Percentiles rank a stretch among this genome's conserved stretches.
Conservation (phyloP, 768 basidiomycete genomes). For the Russula virescens region DNA sequence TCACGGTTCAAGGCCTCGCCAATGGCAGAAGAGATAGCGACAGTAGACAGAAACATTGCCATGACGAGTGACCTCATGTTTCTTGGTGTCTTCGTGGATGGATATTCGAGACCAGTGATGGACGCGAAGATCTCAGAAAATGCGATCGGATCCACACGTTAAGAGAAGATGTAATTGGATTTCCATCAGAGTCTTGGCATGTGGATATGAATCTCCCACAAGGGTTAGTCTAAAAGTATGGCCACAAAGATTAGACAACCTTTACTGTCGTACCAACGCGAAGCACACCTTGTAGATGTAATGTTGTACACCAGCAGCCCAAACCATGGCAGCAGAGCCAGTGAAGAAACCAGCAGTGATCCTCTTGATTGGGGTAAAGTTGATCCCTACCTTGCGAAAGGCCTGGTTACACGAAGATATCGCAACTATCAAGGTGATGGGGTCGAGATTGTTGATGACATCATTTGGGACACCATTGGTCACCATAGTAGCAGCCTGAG, state of each 20-base stretch:
- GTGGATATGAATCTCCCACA: slow-evolving; percentile 47
- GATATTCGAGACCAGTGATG: slow-evolving; percentile 81
- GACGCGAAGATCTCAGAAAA: slow-evolving; percentile 71
- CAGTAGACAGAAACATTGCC: slow-evolving; percentile 41
- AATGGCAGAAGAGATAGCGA: slow-evolving; percentile 54
- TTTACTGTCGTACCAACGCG: neutral
- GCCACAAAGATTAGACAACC: neutral
- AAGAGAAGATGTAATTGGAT: slow-evolving; percentile 57
- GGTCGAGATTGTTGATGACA: slow-evolving; percentile 72
- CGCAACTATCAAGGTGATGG: slow-evolving; percentile 70
- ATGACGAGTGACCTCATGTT: slow-evolving; percentile 87
- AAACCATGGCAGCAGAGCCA: slow-evolving; percentile 36
- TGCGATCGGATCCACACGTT: slow-evolving; percentile 78
- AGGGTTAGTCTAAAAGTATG: slow-evolving; percentile 35
- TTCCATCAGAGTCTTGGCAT: slow-evolving; percentile 42
- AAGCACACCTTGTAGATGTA: slow-evolving; percentile 55
- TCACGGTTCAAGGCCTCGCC: slow-evolving; percentile 67
- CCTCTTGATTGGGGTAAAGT: slow-evolving; percentile 36
- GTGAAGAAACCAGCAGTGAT: slow-evolving; percentile 36
- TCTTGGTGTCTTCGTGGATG: slow-evolving; percentile 85
- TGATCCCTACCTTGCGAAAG: slow-evolving; percentile 33
- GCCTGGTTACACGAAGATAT: slow-evolving; percentile 42
- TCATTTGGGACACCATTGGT: slow-evolving; percentile 72
- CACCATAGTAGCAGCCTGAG: slow-evolving; percentile 73
- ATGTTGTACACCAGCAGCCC: slow-evolving; percentile 56